A percentile compares a stretch with the other conserved stretches of the same genome.
Evolutionary conservation across 768 basidiomycete genomes (phyloP).

Genomic region (Lanmaoa pseudosensibilis): DNA sequence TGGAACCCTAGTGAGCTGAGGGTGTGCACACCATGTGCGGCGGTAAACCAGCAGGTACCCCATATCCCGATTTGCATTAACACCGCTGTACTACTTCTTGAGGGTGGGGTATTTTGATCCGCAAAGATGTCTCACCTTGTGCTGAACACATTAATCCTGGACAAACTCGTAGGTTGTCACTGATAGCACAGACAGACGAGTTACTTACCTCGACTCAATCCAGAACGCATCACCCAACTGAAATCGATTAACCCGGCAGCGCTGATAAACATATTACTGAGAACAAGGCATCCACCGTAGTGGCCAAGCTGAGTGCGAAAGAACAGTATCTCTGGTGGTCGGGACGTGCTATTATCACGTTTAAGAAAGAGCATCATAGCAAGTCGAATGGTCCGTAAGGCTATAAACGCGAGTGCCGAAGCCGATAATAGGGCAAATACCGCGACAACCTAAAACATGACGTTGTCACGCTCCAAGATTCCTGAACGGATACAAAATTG

Average conservation of each 20-base stretch:
- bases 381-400: slow-evolving; percentile 48
- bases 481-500: neutral
- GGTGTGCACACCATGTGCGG: slow-evolving; percentile 63
- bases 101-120: neutral
- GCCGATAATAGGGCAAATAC: slow-evolving; percentile 55
- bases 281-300: slow-evolving; percentile 62
- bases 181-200: neutral
- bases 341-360: slow-evolving; percentile 27
- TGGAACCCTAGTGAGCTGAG: slow-evolving; percentile 65
- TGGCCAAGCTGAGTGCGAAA: slow-evolving; percentile 72
- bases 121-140: slow-evolving; percentile 51
- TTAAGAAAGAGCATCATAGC: slow-evolving; percentile 37
- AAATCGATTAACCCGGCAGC: slow-evolving; percentile 55
- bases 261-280: slow-evolving; percentile 55
- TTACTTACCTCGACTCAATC: slow-evolving; percentile 49
- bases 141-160: slow-evolving; percentile 50
- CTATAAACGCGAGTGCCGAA: slow-evolving; percentile 51
- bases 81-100: slow-evolving; percentile 38
- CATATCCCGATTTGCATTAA: slow-evolving; percentile 64
- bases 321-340: slow-evolving; percentile 52
- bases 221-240: slow-evolving; percentile 45
- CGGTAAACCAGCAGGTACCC: slow-evolving; percentile 62
- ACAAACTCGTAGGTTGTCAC: slow-evolving; percentile 2
- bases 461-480: neutral
- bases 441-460: slow-evolving; percentile 40